These are phyloP conservation scores for Aspergillus intermedius DNA, from an alignment of 2,329 filamentous ascomycete species.

Conservation along the genomic window DNA sequence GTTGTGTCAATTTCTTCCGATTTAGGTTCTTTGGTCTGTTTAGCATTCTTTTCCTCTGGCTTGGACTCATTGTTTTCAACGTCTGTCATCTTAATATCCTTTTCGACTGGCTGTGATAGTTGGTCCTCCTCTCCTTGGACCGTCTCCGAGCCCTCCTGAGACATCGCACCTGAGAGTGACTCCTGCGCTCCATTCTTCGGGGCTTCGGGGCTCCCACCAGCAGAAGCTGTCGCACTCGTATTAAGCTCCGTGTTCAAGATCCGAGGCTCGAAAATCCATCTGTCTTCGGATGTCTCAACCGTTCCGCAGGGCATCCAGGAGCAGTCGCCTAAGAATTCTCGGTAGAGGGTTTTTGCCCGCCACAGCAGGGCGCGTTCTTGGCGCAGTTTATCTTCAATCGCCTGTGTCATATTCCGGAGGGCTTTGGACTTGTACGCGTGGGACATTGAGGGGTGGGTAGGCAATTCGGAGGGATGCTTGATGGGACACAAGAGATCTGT, in stretches of 20 bases:
- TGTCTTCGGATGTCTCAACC: slow-evolving; percentile 47
- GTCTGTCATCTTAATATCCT: slow-evolving; percentile 32
- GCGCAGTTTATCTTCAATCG: slow-evolving; percentile 52
- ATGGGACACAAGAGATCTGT: slow-evolving; percentile 55
- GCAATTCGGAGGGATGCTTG: slow-evolving; percentile 55
- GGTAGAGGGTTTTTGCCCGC: slow-evolving; percentile 53
- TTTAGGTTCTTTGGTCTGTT: slow-evolving; percentile 21
- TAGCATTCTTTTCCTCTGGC: slow-evolving; percentile 4
- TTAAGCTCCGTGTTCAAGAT: slow-evolving; percentile 11
- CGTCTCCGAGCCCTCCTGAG: slow-evolving; percentile 7
- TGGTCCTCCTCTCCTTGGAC: slow-evolving; percentile 6
- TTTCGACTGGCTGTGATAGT: slow-evolving; percentile 4
- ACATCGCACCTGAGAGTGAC: slow-evolving; percentile 2
- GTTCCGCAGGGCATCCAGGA: slow-evolving; percentile 52
- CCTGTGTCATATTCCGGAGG: slow-evolving; percentile 51
- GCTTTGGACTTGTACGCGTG: slow-evolving; percentile 54
- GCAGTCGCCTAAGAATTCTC: slow-evolving; percentile 54
- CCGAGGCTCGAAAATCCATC: slow-evolving; percentile 40
- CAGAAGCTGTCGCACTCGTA: slow-evolving; percentile 11
- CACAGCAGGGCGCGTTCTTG: slow-evolving; percentile 52
- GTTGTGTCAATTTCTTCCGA: slow-evolving; percentile 31
- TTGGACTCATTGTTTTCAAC: slow-evolving; percentile 10
- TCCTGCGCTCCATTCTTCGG: slow-evolving; percentile 10
- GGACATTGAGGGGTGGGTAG: slow-evolving; percentile 53
- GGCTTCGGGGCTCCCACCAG: slow-evolving; percentile 1